Percentiles rank a stretch among this genome's conserved stretches.
phyloP scores from a whole-genome alignment of 2,329 filamentous ascomycete species.

The Sphaerulina vaccinii region DNA sequence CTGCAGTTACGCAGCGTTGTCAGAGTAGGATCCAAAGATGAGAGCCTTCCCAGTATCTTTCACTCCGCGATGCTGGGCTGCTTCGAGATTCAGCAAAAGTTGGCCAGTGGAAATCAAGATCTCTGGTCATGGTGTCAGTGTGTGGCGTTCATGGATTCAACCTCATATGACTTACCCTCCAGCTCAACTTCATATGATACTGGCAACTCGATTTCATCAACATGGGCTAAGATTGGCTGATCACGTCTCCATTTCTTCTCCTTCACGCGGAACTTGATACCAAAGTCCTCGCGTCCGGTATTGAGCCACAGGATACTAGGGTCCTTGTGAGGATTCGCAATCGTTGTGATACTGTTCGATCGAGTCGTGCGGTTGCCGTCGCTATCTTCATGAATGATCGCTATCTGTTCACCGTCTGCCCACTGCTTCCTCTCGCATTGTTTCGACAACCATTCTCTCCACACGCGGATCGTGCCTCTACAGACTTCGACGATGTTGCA shows the following conservation, averaged over 20 bases:
- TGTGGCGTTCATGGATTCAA: background rate
- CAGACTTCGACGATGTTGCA: conserved; percentile 64
- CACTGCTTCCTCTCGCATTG: conserved; percentile 38
- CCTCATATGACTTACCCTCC: conserved; percentile 54
- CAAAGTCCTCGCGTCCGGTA: conserved; percentile 57
- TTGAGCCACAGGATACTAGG: conserved; percentile 67
- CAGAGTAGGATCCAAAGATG: conserved; percentile 52
- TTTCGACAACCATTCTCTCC: conserved; percentile 67
- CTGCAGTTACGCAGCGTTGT: conserved; percentile 1
- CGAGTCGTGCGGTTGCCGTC: conserved; percentile 11
- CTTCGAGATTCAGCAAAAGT: conserved; percentile 65
- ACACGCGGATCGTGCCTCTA: conserved; percentile 68
- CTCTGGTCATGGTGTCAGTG: conserved; percentile 49
- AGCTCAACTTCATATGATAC: conserved; percentile 70
- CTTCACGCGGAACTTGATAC: conserved; percentile 65
- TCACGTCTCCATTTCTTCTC: conserved; percentile 49
- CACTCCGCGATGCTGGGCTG: conserved; percentile 60
- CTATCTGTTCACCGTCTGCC: conserved; percentile 32
- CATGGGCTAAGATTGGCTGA: conserved; percentile 57
- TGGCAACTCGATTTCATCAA: conserved; percentile 61
- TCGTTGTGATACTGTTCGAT: conserved; percentile 26
- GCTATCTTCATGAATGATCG: conserved; percentile 28
- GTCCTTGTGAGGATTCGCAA: conserved; percentile 35
- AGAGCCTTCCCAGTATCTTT: conserved; percentile 64
- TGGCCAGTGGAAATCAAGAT: conserved; percentile 64